These are phyloP conservation scores for Styphnolobium japonicum DNA, from an alignment of 306 rosid genomes.

Conservation along the genomic window DNA sequence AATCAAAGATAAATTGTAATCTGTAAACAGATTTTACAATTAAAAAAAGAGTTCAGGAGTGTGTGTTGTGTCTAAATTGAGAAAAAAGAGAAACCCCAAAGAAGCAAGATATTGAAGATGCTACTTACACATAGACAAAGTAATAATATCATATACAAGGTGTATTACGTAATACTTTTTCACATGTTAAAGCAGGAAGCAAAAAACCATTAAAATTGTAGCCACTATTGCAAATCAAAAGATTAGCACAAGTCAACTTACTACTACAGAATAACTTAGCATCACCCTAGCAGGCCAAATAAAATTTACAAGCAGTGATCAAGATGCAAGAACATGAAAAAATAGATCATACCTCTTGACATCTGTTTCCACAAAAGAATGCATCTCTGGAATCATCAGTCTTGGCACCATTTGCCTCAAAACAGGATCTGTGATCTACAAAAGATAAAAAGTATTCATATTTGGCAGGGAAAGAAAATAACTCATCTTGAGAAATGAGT, in stretches of 20 bases:
- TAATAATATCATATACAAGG: not conserved
- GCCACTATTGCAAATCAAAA: not conserved
- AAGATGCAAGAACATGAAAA: not conserved
- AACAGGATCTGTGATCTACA: constrained; percentile 59
- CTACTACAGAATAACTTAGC: not conserved
- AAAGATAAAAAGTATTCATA: not conserved
- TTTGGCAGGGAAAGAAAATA: not conserved
- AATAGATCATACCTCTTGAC: constrained; percentile 50
- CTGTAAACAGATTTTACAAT: not conserved
- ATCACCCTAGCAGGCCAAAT: not conserved
- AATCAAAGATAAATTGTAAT: not conserved
- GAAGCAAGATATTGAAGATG: not conserved
- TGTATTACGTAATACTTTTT: not conserved
- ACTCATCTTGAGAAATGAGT: not conserved
- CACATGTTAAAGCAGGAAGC: not conserved
- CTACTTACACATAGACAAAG: not conserved
- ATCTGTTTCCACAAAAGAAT: constrained; percentile 56
- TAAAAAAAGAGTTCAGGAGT: not conserved
- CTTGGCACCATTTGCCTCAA: constrained; percentile 19
- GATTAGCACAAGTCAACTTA: not conserved
- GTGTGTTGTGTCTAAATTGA: not conserved
- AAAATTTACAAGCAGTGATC: not conserved
- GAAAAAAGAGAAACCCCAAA: not conserved
- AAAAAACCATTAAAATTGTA: not conserved
- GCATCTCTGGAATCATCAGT: constrained; percentile 11